These are phyloP conservation scores for Pythium monospermum DNA, from an alignment of 352 stramenopile genomes.

Conservation along the genomic window DNA sequence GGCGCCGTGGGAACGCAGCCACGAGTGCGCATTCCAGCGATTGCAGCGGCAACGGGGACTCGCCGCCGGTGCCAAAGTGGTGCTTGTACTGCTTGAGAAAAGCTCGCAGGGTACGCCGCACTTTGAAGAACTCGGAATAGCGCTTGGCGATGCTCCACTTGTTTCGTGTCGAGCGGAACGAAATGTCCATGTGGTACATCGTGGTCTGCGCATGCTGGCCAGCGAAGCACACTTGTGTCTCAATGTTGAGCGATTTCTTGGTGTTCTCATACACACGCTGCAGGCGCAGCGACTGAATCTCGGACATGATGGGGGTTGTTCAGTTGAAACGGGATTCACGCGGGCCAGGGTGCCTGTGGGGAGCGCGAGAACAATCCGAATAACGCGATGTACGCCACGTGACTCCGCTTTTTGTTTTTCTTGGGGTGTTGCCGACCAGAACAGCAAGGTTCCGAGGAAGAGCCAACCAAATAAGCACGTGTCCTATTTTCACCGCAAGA, in stretches of 20 bases:
- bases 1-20: constrained; percentile 59
- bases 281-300: constrained; percentile 58
- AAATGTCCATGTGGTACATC: constrained; percentile 87
- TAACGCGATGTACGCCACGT: too few species aligned
- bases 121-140: constrained; percentile 81
- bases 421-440: too few species aligned
- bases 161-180: constrained; percentile 76
- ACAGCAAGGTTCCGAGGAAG: too few species aligned
- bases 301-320: too few species aligned
- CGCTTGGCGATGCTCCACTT: constrained; percentile 86
- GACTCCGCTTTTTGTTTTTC: too few species aligned
- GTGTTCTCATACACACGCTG: constrained; percentile 70
- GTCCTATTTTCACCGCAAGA: too few species aligned
- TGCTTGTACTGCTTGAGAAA: constrained; percentile 67
- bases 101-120: constrained; percentile 55
- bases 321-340: too few species aligned
- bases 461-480: too few species aligned
- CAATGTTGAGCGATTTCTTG: constrained; percentile 78
- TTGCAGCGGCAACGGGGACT: constrained; percentile 30
- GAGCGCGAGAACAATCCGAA: too few species aligned
- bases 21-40: constrained; percentile 50
- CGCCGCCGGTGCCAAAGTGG: constrained; percentile 5
- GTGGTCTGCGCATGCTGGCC: constrained; percentile 52
- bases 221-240: constrained; percentile 60
- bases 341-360: too few species aligned